A percentile compares a stretch with the other conserved stretches of the same genome.
Conservation (phyloP, 2,329 filamentous ascomycete species). For the Penicillium vulpinum region DNA sequence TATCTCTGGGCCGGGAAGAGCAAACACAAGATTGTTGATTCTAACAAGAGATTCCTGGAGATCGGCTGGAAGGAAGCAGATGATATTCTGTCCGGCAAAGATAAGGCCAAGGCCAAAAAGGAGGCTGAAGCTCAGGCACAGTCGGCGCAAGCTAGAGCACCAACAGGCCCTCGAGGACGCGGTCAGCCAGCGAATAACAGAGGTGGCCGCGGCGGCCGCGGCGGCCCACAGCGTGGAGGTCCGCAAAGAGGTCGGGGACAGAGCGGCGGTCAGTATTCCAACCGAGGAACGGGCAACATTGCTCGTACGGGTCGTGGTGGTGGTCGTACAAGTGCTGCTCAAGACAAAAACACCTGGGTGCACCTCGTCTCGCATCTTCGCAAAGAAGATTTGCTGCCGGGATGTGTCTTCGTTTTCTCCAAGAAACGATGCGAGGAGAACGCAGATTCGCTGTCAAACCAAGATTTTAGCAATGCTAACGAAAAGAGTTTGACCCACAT, state of each 20-base stretch:
- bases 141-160: conserved; percentile 51
- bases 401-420: conserved; percentile 97
- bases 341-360: conserved; percentile 96
- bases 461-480: conserved; percentile 87
- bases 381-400: conserved; percentile 82
- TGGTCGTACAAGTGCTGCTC: conserved; percentile 82
- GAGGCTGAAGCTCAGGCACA: conserved; percentile 51
- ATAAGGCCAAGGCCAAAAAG: conserved; percentile 66
- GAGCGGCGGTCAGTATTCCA: conserved; percentile 57
- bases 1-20: conserved; percentile 93
- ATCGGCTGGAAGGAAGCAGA: conserved; percentile 95
- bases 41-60: conserved; percentile 87
- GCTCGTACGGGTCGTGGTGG: conserved; percentile 81
- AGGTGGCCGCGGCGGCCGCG: conserved; percentile 46
- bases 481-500: conserved; percentile 98
- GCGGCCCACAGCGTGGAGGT: conserved; percentile 19
- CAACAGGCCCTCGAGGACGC: conserved; percentile 52
- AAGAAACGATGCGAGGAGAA: conserved; percentile 98
- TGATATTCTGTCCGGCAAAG: conserved; percentile 73
- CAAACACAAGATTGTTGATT: conserved; percentile 91
- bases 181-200: conserved; percentile 48
- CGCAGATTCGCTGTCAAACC: conserved; percentile 88
- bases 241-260: conserved; percentile 51
- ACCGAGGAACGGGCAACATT: conserved; percentile 75
- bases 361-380: conserved; percentile 88